phyloP scores from a whole-genome alignment of 208 protist genomes.

The Acanthamoeba culbertsoni region DNA sequence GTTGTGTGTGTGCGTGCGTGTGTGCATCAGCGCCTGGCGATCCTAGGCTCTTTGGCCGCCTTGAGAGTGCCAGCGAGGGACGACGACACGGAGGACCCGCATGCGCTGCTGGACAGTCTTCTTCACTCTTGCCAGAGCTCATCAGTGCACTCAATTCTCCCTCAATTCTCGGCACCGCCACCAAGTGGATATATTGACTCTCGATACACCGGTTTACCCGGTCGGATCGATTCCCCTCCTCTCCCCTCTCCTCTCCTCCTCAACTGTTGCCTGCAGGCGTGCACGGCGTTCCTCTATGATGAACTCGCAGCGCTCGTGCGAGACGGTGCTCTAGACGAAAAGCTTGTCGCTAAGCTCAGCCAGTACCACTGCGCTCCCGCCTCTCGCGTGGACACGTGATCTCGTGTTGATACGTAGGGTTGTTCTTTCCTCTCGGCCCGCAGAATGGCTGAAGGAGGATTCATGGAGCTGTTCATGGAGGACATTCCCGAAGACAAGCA shows the following conservation, averaged over 20 bases:
- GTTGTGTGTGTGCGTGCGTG: too few relatives aligned
- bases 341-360: background rate
- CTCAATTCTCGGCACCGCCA: background rate
- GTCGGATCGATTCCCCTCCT: too few relatives aligned
- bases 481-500: background rate
- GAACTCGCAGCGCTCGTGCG: background rate
- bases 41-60: background rate
- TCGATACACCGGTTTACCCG: too few relatives aligned
- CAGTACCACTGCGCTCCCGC: background rate
- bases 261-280: background rate
- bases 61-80: background rate
- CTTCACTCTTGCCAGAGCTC: background rate
- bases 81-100: background rate
- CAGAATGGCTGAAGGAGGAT: background rate
- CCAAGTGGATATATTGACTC: too few relatives aligned
- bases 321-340: background rate
- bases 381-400: too few relatives aligned
- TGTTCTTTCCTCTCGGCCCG: background rate
- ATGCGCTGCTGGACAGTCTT: background rate
- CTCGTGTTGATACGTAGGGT: too few relatives aligned
- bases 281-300: background rate
- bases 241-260: too few relatives aligned
- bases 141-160: background rate
- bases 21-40: background rate
- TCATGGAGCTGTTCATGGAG: background rate